phyloP scores from a whole-genome alignment of 2,329 filamentous ascomycete genomes.

The Phialocephala subalpina region DNA sequence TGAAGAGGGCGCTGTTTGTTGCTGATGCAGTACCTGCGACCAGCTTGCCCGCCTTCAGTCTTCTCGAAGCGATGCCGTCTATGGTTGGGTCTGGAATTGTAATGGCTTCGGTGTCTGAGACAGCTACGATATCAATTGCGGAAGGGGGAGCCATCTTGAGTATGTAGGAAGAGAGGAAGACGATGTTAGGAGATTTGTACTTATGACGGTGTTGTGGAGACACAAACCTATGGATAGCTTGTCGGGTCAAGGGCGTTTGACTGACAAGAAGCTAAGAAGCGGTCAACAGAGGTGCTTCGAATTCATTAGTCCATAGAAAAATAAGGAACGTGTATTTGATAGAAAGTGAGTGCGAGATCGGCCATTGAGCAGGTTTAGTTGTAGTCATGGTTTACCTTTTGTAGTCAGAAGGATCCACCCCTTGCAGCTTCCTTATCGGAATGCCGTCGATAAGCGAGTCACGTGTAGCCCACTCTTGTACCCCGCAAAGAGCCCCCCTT shows the following conservation, averaged over 20 bases:
- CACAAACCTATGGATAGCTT: not conserved
- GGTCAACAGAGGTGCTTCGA: not conserved
- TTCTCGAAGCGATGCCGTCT: slow-evolving; percentile 70
- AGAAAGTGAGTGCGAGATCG: slow-evolving; percentile 7
- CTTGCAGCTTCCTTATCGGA: slow-evolving; percentile 4
- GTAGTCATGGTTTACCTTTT: slow-evolving; percentile 2
- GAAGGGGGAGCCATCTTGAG: slow-evolving; percentile 52
- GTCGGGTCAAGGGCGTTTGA: slow-evolving; percentile 7
- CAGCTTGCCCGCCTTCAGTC: slow-evolving; percentile 75
- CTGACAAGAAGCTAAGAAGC: slow-evolving; percentile 3
- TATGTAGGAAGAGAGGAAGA: slow-evolving; percentile 20
- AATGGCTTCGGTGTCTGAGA: slow-evolving; percentile 52
- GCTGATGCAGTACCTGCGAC: slow-evolving; percentile 79
- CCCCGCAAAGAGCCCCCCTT: not conserved
- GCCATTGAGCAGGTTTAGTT: not conserved
- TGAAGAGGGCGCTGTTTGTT: slow-evolving; percentile 84
- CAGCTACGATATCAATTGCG: slow-evolving; percentile 45
- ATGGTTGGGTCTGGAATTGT: slow-evolving; percentile 55
- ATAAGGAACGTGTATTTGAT: not conserved
- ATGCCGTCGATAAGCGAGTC: slow-evolving; percentile 12
- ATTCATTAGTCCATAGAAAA: not conserved
- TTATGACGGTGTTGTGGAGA: slow-evolving; percentile 12
- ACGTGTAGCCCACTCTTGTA: not conserved
- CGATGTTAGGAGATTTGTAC: slow-evolving; percentile 13
- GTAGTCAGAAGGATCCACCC: slow-evolving; percentile 10